Base-by-base conservation (phyloP, 495 filamentous ascomycete genomes). In the Chaetomium cochliodes region DNA sequence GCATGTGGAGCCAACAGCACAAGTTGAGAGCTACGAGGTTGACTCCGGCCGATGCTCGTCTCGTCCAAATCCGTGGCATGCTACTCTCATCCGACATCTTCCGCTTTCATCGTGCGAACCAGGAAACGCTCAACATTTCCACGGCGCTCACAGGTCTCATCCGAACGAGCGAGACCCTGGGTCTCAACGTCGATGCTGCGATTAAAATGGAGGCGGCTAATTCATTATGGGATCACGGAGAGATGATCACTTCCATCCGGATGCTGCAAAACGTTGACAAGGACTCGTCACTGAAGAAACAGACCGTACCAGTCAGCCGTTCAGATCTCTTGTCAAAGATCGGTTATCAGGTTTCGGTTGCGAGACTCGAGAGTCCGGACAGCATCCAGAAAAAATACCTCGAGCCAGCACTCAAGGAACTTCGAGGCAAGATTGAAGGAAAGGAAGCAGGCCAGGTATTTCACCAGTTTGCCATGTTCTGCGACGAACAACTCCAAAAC, bases 401-500 rank as follows among this genome's bases (percentile, higher is more conserved):
- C 8, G 84, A 86, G 33, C 87, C 89, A 7, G 92, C 94, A 2
- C 87, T 97, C 44, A 88, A 87, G 69, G 89, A 93, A 67, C 77
- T 99, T 33, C 86, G 82, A 70, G 87, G 85, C n/a, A 84, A 82
- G 58, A 82, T 73, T 2, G 83, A 88, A 46, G 88, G 90, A 11
- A 82, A 86, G 66, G 88, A 91, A 59, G 90, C 93, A 8, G 92
- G 93, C 7, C 83, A 90, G 69, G 96, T 97, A 11, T 97, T 90
- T 69, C 92, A 97, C 73, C 90, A 94, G 66, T 98, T 97, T 74
- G 94, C 94, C 59, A 85, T 86, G 59, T 99, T 97, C 70, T 99
- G 94, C 72, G 93, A 99, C 73, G 87, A 89, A 67, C 94, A 98
- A 72, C 79, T 98, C 15, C 87, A 96, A 64, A 93, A 92, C 71